Evolutionary conservation across 2,329 filamentous ascomycete genomes (phyloP), one percentile per base, ranked within the genome.

Genomic region (Graphilbum fragrans): DNA sequence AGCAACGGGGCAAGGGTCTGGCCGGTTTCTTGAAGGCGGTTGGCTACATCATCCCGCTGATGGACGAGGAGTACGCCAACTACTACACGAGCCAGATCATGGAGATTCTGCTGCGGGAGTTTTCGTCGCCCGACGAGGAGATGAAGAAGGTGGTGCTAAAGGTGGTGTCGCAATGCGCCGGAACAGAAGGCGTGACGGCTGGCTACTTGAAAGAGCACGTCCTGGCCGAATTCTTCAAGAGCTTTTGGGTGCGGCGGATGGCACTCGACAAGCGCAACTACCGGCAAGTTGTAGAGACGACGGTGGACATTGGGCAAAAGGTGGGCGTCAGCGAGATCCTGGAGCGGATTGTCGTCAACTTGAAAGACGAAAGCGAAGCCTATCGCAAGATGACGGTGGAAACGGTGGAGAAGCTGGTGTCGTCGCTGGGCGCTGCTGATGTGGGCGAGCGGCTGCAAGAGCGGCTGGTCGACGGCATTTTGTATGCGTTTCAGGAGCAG

Each of bases 61-160:
- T 98, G 92, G 92, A 98, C 64, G 92, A 98, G 62, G 92, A 98
- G 57, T 96, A 95, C 59, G 90, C 92, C 62, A 96, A 95, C 59
- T 98, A 98, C 65, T 98, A 98, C 57, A 96, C 92, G 9, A 86
- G 80, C 51, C 88, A 98, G 61, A 95, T 98, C 54, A 96, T 98
- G 90, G 92, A 96, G 61, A 96, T 96, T 54, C 67, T 98, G 14
- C 76, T 96, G 23, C 80, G 92, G 53, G 92, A 98, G 58, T 98
- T 98, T 55, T 84, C 87, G 7, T 95, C 90, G 1, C 92, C 92
- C 0, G 92, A 98, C 50, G 92, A 98, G 61, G 92, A 98, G 62
- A 98, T 98, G 92, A 98, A 96, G 66, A 98, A 98, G 67, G 92
- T 98, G 1, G 92, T 98, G 8, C 67, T 98, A 44, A 96, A 96